Conservation (phyloP, 768 basidiomycete species). For the Boletus coccyginus region DNA sequence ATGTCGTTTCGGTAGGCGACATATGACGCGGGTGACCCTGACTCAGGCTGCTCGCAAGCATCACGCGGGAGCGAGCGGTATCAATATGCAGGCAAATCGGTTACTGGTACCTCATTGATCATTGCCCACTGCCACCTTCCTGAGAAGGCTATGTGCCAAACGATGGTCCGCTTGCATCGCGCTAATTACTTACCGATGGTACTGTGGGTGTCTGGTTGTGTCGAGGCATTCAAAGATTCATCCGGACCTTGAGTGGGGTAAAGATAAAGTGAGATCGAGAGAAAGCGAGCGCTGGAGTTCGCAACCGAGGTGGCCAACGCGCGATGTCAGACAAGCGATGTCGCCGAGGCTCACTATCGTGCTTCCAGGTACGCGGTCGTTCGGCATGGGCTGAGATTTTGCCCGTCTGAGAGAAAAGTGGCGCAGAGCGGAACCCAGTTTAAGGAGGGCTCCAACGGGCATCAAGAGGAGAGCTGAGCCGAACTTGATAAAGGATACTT, state of each 20-base stretch:
- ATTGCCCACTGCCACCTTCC: background rate
- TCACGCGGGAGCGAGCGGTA: background rate
- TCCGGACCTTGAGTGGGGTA: background rate
- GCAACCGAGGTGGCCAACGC: background rate
- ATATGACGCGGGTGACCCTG: background rate
- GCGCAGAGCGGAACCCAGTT: background rate
- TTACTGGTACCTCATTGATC: background rate
- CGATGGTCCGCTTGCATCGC: background rate
- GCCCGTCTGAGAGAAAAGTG: background rate
- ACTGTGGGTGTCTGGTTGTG: background rate
- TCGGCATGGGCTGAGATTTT: background rate
- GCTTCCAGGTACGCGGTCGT: background rate
- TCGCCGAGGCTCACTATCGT: background rate
- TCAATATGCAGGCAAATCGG: background rate
- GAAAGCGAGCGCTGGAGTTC: background rate
- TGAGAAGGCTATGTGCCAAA: background rate
- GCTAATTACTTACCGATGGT: background rate
- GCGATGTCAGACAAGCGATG: slow-evolving; percentile 13
- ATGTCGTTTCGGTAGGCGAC: background rate
- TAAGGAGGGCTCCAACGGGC: background rate
- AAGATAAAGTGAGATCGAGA: background rate
- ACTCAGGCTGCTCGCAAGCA: background rate
- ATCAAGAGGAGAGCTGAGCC: background rate
- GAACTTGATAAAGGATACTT: slow-evolving; percentile 10
- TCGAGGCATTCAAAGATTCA: background rate